These are phyloP conservation scores for Heterobasidion irregulare DNA, from an alignment of 1,284 basidiomycete genomes.

Conservation along the genomic window DNA sequence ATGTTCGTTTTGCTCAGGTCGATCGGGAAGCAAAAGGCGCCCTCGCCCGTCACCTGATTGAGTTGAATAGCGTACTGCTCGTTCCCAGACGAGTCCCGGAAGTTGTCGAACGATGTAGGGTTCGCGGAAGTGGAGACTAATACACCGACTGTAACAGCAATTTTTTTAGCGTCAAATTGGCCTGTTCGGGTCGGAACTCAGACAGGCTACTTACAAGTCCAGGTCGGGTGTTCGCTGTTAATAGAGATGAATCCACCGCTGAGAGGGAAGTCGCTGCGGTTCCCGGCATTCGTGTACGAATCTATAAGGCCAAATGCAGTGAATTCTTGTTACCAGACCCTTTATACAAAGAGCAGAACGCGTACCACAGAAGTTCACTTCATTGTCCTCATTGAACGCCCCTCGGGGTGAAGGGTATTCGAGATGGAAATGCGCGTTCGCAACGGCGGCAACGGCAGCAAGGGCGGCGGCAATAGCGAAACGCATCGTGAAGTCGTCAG, in stretches of 20 bases:
- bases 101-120: constrained; percentile 52
- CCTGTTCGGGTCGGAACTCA: neutral
- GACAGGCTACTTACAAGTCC: constrained; percentile 34
- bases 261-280: constrained; percentile 59
- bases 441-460: constrained; percentile 26
- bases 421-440: constrained; percentile 62
- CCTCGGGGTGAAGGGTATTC: constrained; percentile 59
- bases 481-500: constrained; percentile 19
- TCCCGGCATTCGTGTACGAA: constrained; percentile 36
- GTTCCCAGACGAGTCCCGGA: constrained; percentile 25
- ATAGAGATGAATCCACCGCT: constrained; percentile 43
- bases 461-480: constrained; percentile 19
- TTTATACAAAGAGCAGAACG: constrained; percentile 1
- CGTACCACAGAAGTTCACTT: constrained; percentile 51
- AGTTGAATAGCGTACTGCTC: constrained; percentile 36
- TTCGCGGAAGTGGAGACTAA: constrained; percentile 46
- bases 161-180: neutral
- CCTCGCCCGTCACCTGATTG: constrained; percentile 37
- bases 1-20: constrained; percentile 43
- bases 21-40: constrained; percentile 53
- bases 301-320: constrained; percentile 25
- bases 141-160: constrained; percentile 34
- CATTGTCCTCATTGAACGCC: constrained; percentile 44
- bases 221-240: constrained; percentile 50
- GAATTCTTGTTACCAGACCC: neutral